Base-by-base conservation (phyloP, 345 rosid genomes). In the Anacardium occidentale region DNA sequence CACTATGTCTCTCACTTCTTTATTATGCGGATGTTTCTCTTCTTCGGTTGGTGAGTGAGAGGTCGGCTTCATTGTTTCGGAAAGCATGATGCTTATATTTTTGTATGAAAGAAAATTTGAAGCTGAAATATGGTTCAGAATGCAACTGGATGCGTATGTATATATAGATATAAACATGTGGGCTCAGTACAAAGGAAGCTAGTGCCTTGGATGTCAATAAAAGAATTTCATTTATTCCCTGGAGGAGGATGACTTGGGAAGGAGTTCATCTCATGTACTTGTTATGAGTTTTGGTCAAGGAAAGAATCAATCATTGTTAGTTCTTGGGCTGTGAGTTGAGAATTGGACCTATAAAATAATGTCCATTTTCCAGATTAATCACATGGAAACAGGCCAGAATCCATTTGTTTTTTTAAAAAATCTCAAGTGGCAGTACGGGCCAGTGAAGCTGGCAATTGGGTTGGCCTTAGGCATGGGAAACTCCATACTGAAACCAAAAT, bases 1-100 rank as follows among this genome's bases (percentile, higher is more conserved):
- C 72, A 85, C 81, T 89, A 85, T 90, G 82, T 82, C 85, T 40
- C 77, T 70, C 32, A 83, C 75, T 11, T 76, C 87, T 22, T 62
- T 50, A 22, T 70, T 84, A 7, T 70, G 76, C 64, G 78, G 72
- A 45, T 76, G 61, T 22, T 67, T 74, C 24, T 71, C 75, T 34
- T 40, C 79, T 11, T 80, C 84, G 9, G 66, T 54, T 34, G 80
- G 55, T 18, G 73, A 14, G 29, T 62, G 53, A 67, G 32, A 24
- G 37, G 34, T 32, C 20, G 80, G 73, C 74, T 78, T 77, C 51
- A 64, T 20, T 42, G 76, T 66, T 53, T 83, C 88, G 2, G 73
- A 65, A 75, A 77, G 62, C 89, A 87, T 86, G 64, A 9, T 70
- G 65, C n/a, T 13, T 15, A 55, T 8, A 37, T 13, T 5, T 55